Base-by-base conservation (phyloP, 2,329 filamentous ascomycete genomes). In the Magnaporthales sp. region DNA sequence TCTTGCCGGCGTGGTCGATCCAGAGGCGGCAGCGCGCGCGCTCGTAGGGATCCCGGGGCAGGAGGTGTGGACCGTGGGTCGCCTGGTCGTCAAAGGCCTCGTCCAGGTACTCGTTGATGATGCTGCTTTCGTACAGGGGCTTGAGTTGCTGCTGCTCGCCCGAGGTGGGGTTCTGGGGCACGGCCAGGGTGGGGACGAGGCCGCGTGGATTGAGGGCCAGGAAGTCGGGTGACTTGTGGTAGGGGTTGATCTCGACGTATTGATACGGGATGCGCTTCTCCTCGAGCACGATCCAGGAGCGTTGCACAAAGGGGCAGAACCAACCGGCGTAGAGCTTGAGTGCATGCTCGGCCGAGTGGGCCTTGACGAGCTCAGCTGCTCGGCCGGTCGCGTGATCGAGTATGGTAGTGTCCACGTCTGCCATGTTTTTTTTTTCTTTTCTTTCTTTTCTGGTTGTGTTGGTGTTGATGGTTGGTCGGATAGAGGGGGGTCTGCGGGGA, bases 161-260 rank as follows among this genome's bases (percentile, higher is more conserved):
- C 1, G 24, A 79, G 15, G 85, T 80, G 0, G 77, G 82, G 93
- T 69, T 19, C 27, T 56, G 64, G 0, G 80, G 80, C 13, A 86
- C 81, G 1, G 77, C 82, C 1, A 93, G 80, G 0, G 90, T 92
- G 0, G 91, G 91, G 1, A 93, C 88, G 1, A 93, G 81, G 0
- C 91, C 91, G 13, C 90, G 85, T 0, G 91, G 91, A 73, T 94
- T 94, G 69, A 93, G 80, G 9, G 83, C 81, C 26, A 93, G 80
- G 30, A 93, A 88, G 1, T 84, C 86, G 3, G 84, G 77, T 0
- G 86, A 86, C 73, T 93, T 93, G 75, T 88, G 80, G 79, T 93
- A 93, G 0, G 91, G 91, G 75, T 93, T 92, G 68, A 92, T 88
- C 79, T 91, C 89, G 69, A 91, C 81, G 75, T 91, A 92, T 77